Evolutionary conservation across 345 rosid genomes (phyloP).

Genomic region (Mallotus nudiflorus): DNA sequence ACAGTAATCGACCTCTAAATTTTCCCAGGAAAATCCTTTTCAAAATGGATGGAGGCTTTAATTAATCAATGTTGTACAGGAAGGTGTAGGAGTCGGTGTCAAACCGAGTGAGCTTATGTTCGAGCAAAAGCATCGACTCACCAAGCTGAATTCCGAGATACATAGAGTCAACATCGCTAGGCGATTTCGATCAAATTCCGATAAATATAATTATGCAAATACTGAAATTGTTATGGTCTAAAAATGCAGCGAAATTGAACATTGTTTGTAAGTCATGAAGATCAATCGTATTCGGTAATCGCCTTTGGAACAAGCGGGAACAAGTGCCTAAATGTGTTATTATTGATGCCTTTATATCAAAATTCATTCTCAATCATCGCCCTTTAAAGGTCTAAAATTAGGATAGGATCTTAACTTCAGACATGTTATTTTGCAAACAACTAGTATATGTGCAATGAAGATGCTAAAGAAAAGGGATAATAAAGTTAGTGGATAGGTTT

Average conservation of each 20-base stretch:
- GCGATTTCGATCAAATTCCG: conserved; percentile 62
- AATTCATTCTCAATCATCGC: too few species aligned
- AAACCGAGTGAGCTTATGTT: conserved; percentile 24
- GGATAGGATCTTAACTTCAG: too few species aligned
- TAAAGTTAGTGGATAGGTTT: too few species aligned
- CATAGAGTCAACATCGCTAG: conserved; percentile 37
- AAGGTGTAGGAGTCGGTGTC: conserved; percentile 51
- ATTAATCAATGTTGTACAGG: conserved; percentile 38
- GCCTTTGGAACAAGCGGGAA: conserved; percentile 70
- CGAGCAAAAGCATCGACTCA: conserved; percentile 5
- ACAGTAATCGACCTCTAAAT: background rate
- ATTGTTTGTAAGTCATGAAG: conserved; percentile 50
- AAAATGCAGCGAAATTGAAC: conserved; percentile 54
- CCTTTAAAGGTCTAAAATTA: too few species aligned
- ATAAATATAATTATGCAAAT: conserved; percentile 62
- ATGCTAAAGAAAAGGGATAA: too few species aligned
- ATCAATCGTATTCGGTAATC: conserved; percentile 48
- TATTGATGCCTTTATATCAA: too few species aligned
- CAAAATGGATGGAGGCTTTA: background rate
- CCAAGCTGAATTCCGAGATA: conserved; percentile 6
- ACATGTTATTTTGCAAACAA: too few species aligned
- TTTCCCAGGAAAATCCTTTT: background rate
- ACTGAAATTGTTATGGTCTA: conserved; percentile 56
- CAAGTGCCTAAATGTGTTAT: conserved; percentile 67
- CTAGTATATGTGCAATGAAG: too few species aligned